phyloP scores from a whole-genome alignment of 2,329 filamentous ascomycete genomes.

The Sporothrix dimorphospora region DNA sequence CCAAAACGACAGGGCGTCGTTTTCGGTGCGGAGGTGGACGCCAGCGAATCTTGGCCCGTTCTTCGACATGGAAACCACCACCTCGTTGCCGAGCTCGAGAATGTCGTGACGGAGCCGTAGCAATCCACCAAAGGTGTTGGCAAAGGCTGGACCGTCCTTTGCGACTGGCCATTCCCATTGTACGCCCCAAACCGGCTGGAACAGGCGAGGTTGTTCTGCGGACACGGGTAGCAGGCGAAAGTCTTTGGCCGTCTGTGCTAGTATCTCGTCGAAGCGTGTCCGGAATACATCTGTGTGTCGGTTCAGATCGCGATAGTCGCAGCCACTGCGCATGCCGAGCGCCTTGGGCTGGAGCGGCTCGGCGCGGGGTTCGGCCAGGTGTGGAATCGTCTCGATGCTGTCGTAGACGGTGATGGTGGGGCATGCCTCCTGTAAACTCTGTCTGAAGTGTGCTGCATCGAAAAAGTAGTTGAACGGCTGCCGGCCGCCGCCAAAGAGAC shows the following conservation, averaged over 20 bases:
- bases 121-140: slow-evolving; percentile 48
- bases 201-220: slow-evolving; percentile 42
- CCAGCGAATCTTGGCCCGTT: slow-evolving; percentile 41
- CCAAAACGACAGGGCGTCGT: slow-evolving; percentile 52
- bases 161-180: slow-evolving; percentile 52
- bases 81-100: slow-evolving; percentile 45
- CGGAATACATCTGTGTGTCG: slow-evolving; percentile 47
- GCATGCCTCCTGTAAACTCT: slow-evolving; percentile 44
- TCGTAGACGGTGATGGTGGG: slow-evolving; percentile 50
- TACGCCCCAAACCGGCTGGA: slow-evolving; percentile 50
- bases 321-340: slow-evolving; percentile 46
- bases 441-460: slow-evolving; percentile 50
- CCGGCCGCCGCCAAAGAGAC: slow-evolving; percentile 46
- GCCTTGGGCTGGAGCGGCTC: slow-evolving; percentile 48
- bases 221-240: slow-evolving; percentile 33
- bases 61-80: slow-evolving; percentile 37
- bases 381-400: slow-evolving; percentile 44
- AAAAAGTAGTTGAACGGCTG: slow-evolving; percentile 53
- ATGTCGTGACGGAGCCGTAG: slow-evolving; percentile 49
- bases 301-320: slow-evolving; percentile 47
- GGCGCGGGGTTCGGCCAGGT: slow-evolving; percentile 42
- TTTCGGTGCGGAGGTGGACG: slow-evolving; percentile 53
- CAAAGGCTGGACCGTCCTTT: slow-evolving; percentile 52
- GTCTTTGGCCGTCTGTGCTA: slow-evolving; percentile 39
- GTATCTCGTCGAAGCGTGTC: slow-evolving; percentile 41